These are phyloP conservation scores for Triticum urartu DNA, from an alignment of 176 grass and related monocot species.

Conservation along the genomic window DNA sequence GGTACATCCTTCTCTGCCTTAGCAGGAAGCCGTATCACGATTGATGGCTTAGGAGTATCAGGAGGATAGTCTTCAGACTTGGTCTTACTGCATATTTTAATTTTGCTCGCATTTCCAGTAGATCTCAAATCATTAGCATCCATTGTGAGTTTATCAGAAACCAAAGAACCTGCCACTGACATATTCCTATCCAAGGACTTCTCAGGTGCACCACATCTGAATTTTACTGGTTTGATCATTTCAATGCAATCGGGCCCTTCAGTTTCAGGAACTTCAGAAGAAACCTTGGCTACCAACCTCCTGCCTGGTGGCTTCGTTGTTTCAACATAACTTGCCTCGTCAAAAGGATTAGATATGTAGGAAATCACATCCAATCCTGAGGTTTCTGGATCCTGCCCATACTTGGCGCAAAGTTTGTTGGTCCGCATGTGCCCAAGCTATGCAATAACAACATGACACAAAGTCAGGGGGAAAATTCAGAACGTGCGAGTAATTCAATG, in stretches of 20 bases:
- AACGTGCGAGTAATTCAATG: conserved; percentile 11
- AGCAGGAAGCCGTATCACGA: conserved; percentile 75
- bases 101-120: conserved; percentile 70
- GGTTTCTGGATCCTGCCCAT: conserved; percentile 75
- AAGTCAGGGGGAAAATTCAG: conserved; percentile 4
- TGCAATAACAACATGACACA: conserved; percentile 23
- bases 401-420: conserved; percentile 94
- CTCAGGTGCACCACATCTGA: conserved; percentile 76
- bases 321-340: conserved; percentile 47
- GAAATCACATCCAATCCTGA: conserved; percentile 62
- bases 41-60: conserved; percentile 71
- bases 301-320: conserved; percentile 56
- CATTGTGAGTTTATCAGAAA: conserved; percentile 57
- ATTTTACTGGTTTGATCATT: conserved; percentile 83
- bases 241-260: conserved; percentile 59
- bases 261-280: conserved; percentile 50
- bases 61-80: conserved; percentile 61
- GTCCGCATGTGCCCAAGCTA: conserved; percentile 97
- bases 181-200: conserved; percentile 75
- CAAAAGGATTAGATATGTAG: conserved; percentile 52
- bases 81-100: conserved; percentile 84
- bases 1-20: conserved; percentile 58
- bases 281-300: conserved; percentile 69
- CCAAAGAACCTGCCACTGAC: conserved; percentile 43
- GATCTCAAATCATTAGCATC: conserved; percentile 54